Evolutionary conservation across 2,329 filamentous ascomycete species (phyloP), one percentile per base, ranked within the genome.

Genomic region (Penicillium sp.): DNA sequence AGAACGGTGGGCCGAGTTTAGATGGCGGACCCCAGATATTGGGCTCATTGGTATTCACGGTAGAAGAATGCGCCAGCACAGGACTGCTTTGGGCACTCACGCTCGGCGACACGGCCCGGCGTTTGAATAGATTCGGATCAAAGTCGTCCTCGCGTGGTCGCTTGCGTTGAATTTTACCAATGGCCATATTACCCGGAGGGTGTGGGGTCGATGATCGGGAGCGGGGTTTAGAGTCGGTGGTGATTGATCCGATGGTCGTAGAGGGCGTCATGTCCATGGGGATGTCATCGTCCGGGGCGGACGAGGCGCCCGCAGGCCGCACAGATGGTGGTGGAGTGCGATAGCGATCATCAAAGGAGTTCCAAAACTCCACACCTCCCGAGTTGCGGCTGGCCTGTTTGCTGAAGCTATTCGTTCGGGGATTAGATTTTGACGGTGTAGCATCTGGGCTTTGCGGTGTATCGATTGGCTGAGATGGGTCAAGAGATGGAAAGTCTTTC

Each of bases 21-120:
- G 83, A 76, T 11, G 81, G 72, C 5, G 79, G 81, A n/a, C 83
- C 82, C 83, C 84, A 89, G 0, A 82, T 74, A 35, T 73, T 75
- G 29, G 52, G 46, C 1, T 53, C 54, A 13, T 69, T 69, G 47
- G 88, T 85, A 32, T 82, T 75, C 57, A 90, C 80, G 48, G 84
- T 76, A 1, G 89, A 87, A 38, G 85, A 90, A 59, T 95, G 86
- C 52, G 73, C 70, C 41, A 90, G 77, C 23, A 95, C 74, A 1
- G 90, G 90, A 45, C 85, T 93, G 64, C 90, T 93, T 55, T 94
- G 87, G 1, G 84, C 82, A 60, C 87, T 94, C 73, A 95, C 81
- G 11, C 89, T 86, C 0, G 90, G 90, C 42, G 85, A 92, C 2
- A 96, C 90, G 15, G 90, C 90, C 29, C 90, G 79, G 11, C 90